A percentile compares a stretch with the other conserved stretches of the same genome.
phyloP scores from a whole-genome alignment of 2,329 filamentous ascomycete species.

The Phialophora tarda region DNA sequence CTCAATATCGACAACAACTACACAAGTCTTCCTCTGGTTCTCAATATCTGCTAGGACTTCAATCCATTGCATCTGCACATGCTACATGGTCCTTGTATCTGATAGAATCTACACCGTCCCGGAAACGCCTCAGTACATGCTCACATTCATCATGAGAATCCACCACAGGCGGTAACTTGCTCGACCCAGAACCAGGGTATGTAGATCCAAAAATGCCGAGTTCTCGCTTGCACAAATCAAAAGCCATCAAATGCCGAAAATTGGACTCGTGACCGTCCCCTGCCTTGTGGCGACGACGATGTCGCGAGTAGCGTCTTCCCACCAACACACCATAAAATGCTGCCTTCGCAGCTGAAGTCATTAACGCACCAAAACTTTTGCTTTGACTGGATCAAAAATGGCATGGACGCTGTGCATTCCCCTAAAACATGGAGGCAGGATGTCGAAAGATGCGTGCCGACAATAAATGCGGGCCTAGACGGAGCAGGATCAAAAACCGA shows the following conservation, averaged over 20 bases:
- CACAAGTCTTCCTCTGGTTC: neutral
- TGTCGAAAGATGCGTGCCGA: neutral
- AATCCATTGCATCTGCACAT: constrained; percentile 1
- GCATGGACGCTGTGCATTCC: constrained; percentile 1
- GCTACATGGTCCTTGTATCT: neutral
- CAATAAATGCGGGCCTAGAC: constrained; percentile 1
- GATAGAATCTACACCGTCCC: constrained; percentile 1
- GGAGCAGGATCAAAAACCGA: constrained; percentile 1
- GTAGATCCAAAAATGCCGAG: neutral
- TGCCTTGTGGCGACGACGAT: neutral
- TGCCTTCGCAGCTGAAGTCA: neutral
- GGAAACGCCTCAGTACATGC: neutral
- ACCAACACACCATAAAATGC: neutral
- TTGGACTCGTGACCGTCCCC: neutral
- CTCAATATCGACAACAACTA: neutral
- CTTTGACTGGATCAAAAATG: constrained; percentile 6
- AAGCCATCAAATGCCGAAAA: neutral
- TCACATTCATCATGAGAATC: neutral
- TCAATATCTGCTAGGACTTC: neutral
- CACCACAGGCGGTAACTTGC: neutral
- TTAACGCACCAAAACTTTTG: constrained; percentile 18
- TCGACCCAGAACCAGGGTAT: neutral
- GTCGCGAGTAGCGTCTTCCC: neutral
- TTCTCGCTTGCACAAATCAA: neutral
- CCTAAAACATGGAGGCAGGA: neutral